Base-by-base conservation (phyloP, 2,329 filamentous ascomycete species). In the Reticulascus tulasneorum region DNA sequence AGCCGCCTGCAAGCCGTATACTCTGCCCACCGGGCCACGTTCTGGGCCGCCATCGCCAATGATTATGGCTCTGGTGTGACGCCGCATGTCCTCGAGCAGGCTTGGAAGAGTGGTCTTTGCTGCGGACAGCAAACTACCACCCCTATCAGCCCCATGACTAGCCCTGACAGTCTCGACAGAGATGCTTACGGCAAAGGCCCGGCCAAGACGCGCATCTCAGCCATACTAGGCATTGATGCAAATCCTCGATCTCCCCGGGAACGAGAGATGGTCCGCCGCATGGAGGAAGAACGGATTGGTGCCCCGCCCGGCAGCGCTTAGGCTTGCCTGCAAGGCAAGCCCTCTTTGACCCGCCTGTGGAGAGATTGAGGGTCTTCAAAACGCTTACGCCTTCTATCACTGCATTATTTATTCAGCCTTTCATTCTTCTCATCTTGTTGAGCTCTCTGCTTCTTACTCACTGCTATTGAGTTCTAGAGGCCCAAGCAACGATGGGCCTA, bases 1-100 rank as follows among this genome's bases (percentile, higher is more conserved):
- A 66, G 73, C 19, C 81, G 83, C 30, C 78, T 91, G 17, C 75
- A 79, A 30, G 69, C 75, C 42, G 76, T 89, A 47, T 90, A 90
- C 59, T 74, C 79, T 34, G 66, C 75, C 7, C 84, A 87, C 60
- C 78, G 83, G 27, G 68, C 73, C 33, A 74, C 76, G 8, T 90
- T 91, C 64, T 91, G 86, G 85, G 69, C 75, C 22, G 71, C 75
- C 30, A 74, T 91, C 23, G 84, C 84, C 20, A 66, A 75, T 18
- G 83, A 88, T 50, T 90, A 90, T 52, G 84, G 84, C 35, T 59
- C 66, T 11, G 75, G 78, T 22, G 70, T 71, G 2, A 80, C 76
- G 31, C 76, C 83, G 2, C 67, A 71, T 11, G 67, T 78, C 22
- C 68, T 88, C 15, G 84, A 87, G 62, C 79, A 82, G 54, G 78